Evolutionary conservation across 805 yeast genomes (phyloP).

Genomic region (Teunomyces cretensis): DNA sequence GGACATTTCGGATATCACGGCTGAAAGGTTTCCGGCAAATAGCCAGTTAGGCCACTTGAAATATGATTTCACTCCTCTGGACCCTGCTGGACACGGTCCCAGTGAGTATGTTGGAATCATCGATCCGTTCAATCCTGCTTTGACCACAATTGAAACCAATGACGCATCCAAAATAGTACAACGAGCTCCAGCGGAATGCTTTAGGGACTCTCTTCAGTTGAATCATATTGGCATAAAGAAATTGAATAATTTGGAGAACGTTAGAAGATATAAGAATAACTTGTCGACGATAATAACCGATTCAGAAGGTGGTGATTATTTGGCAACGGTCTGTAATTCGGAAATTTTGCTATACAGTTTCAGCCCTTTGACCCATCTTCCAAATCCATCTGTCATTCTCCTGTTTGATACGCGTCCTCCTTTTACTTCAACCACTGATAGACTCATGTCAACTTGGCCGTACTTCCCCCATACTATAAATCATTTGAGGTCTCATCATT

Average conservation of each 20-base stretch:
- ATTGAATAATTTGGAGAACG: conserved; percentile 20
- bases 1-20: neutral
- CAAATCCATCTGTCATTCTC: conserved; percentile 23
- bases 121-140: conserved; percentile 10
- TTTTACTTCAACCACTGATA: conserved; percentile 39
- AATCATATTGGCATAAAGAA: conserved; percentile 19
- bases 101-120: neutral
- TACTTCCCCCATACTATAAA: conserved; percentile 58
- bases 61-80: conserved; percentile 31
- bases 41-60: conserved; percentile 28
- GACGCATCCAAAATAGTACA: conserved; percentile 19
- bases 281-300: conserved; percentile 24
- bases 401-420: conserved; percentile 44
- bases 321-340: conserved; percentile 36
- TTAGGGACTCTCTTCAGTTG: conserved; percentile 31
- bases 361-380: conserved; percentile 25
- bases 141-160: conserved; percentile 14
- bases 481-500: conserved; percentile 36
- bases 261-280: conserved; percentile 44
- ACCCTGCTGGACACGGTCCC: conserved; percentile 1
- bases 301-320: conserved; percentile 14
- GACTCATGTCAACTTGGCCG: conserved; percentile 50
- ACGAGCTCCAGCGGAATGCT: conserved; percentile 36
- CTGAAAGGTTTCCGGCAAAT: conserved; percentile 19
- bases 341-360: conserved; percentile 34